Base-by-base conservation (phyloP, 257 asterid species). In the Solanum commersonii region DNA sequence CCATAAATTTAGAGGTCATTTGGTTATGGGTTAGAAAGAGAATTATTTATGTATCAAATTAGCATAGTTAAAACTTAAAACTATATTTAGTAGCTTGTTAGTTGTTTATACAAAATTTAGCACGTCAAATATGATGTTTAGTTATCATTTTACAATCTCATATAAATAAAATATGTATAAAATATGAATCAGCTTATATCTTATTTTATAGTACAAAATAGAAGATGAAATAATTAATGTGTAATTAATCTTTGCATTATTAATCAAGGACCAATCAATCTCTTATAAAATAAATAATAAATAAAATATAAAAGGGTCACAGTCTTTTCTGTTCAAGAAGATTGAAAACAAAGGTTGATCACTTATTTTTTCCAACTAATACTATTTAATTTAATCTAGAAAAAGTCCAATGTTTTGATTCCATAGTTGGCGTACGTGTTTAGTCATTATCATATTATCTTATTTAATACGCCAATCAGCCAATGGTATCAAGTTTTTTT, bases 1-100 rank as follows among this genome's bases (percentile, higher is more conserved):
- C 0, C 38, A 70, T 29, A 70, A 14, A 70, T 6, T 15, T 29
- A 27, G 22, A 65, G 34, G 8, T 65, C 8, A 11, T n/a, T 46
- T 46, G 56, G 2, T 67, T n/a, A 9, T 0, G 5, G 0, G 8
- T 11, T 67, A 25, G 34, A 4, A 67, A 25, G 34, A 67, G 18
- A 67, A 0, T 67, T 12, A 25, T 25, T 25, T 0, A 63, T 63
- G 16, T 0, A n/a, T 63, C 0, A 63, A 23, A 10, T 4, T 4
- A 63, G 31, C 7, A 63, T 63, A 46, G 4, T 38, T 2, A 38
- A 38, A 38, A 59, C 5, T 8, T 15, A 2, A 49, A 6, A 56
- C n/a, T n/a, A 16, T 56, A 42, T 42, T 16, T 56, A n/a, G 10
- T 60, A 9, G 70, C 29, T 60, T 60, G 2, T 0, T 63, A 65